Percentiles rank a stretch among this genome's conserved stretches.
phyloP scores from a whole-genome alignment of 1,284 basidiomycete genomes.

The Marasmius fiardii region DNA sequence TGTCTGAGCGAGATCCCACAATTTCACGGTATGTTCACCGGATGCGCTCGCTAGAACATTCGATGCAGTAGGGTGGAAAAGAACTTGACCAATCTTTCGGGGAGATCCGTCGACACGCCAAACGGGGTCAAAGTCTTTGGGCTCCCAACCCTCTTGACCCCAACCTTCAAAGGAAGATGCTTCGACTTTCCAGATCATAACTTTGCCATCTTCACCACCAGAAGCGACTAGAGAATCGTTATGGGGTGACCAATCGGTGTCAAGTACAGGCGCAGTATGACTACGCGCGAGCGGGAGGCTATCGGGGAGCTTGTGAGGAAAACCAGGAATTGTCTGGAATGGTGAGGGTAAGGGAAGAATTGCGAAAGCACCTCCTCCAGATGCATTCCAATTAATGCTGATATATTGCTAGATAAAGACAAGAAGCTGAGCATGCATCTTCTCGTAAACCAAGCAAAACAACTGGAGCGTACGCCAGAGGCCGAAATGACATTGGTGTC shows the following conservation, averaged over 20 bases:
- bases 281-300: constrained; percentile 89
- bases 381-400: constrained; percentile 93
- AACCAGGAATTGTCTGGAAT: constrained; percentile 51
- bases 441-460: not conserved
- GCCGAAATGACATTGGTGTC: constrained; percentile 93
- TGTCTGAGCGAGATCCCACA: constrained; percentile 84
- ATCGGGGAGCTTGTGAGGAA: constrained; percentile 87
- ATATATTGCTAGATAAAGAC: constrained; percentile 64
- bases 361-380: constrained; percentile 94
- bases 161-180: constrained; percentile 76
- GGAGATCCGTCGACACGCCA: constrained; percentile 69
- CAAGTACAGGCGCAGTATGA: constrained; percentile 84
- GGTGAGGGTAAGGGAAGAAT: constrained; percentile 85
- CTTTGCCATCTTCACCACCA: constrained; percentile 90
- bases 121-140: constrained; percentile 83
- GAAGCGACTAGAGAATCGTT: constrained; percentile 90
- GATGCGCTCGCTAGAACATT: constrained; percentile 87
- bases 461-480: constrained; percentile 59
- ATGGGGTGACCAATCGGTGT: constrained; percentile 97
- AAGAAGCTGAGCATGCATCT: not conserved
- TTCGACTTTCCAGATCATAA: constrained; percentile 88
- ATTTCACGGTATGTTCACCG: constrained; percentile 85
- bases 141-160: constrained; percentile 79
- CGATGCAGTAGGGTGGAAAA: constrained; percentile 91
- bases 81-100: constrained; percentile 91